phyloP scores from a whole-genome alignment of 2,329 filamentous ascomycete genomes.

The Coniochaeta hoffmannii region DNA sequence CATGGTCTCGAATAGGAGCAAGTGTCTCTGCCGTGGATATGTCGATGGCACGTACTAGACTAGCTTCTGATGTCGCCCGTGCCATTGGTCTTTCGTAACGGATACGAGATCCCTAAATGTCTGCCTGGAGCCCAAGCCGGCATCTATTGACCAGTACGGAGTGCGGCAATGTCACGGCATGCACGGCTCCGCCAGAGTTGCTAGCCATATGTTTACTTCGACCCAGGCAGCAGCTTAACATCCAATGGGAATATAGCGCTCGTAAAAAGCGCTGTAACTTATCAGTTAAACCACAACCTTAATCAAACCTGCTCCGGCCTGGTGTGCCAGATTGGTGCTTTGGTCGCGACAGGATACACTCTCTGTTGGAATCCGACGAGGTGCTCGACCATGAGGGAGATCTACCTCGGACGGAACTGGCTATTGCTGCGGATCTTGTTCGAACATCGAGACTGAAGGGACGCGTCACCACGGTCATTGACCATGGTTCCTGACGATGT shows the following conservation, averaged over 20 bases:
- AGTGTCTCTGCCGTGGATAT: too few species aligned
- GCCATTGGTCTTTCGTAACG: too few species aligned
- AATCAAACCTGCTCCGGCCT: background rate
- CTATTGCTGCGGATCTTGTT: background rate
- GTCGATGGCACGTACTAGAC: too few species aligned
- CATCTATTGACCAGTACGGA: background rate
- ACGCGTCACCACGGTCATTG: background rate
- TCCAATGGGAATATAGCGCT: background rate
- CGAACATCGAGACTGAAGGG: background rate
- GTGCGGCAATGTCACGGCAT: background rate
- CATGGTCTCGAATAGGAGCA: too few species aligned
- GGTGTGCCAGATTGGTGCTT: background rate
- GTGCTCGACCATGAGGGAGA: too few species aligned
- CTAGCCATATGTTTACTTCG: background rate
- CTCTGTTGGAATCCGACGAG: background rate
- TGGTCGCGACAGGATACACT: background rate
- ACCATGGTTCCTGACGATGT: background rate
- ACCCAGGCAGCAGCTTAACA: background rate
- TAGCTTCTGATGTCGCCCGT: too few species aligned
- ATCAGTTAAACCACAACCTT: background rate
- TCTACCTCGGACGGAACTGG: too few species aligned
- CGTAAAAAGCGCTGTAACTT: background rate
- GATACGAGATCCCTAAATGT: background rate
- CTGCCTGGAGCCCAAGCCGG: background rate
- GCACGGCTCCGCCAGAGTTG: background rate